Percentiles rank a stretch among this genome's conserved stretches.
These are phyloP conservation scores for Herpetospermum pedunculosum DNA, from an alignment of 306 rosid genomes.

Conservation along the genomic window DNA sequence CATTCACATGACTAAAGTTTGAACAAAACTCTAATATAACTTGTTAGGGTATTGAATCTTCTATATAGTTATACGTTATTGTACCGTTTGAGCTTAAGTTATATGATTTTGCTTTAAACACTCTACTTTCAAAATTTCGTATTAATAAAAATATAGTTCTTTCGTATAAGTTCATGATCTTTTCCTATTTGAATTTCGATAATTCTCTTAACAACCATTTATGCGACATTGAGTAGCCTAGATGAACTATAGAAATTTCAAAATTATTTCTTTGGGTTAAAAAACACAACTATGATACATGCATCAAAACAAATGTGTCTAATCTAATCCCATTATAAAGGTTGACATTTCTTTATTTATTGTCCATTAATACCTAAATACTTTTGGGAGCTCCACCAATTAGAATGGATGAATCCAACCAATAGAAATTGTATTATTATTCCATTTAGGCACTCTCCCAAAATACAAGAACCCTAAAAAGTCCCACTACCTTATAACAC, in stretches of 20 bases:
- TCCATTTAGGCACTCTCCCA: background rate
- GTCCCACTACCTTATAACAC: background rate
- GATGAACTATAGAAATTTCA: background rate
- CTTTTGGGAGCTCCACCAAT: background rate
- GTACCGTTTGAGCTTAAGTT: background rate
- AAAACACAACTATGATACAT: background rate
- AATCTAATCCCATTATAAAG: background rate
- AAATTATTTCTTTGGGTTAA: background rate
- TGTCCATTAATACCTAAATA: background rate
- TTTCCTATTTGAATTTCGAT: background rate
- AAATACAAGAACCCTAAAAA: background rate
- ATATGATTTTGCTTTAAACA: background rate
- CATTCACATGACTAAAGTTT: background rate
- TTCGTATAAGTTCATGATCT: background rate
- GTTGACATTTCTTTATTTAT: background rate
- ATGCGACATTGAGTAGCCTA: too few relatives aligned
- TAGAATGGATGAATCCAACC: background rate
- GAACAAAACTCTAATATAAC: background rate
- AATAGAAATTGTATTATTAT: background rate
- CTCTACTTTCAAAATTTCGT: background rate
- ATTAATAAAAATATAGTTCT: background rate
- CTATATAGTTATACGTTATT: background rate
- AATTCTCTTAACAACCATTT: background rate
- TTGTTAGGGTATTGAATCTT: background rate
- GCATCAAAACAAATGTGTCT: background rate